Conservation (phyloP, 805 yeast genomes). For the Sugiyamaella lignohabitans region DNA sequence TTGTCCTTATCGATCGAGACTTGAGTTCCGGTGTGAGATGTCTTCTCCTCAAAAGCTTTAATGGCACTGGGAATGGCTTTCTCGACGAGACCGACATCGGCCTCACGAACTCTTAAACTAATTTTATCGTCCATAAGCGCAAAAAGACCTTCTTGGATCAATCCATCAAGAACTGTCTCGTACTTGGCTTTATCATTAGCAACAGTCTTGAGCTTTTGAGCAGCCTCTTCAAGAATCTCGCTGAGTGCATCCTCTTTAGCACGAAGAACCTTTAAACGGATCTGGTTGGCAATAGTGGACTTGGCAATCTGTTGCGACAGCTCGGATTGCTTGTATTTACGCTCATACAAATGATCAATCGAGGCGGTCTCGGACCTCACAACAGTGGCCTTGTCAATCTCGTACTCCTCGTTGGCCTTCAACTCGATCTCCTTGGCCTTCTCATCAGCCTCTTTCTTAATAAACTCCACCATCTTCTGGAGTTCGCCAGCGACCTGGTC, state of each 20-base stretch:
- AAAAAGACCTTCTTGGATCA: slow-evolving; percentile 64
- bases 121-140: slow-evolving; percentile 69
- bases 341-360: slow-evolving; percentile 73
- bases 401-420: slow-evolving; percentile 98
- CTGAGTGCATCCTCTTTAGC: slow-evolving; percentile 79
- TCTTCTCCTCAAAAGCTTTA: slow-evolving; percentile 53
- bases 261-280: slow-evolving; percentile 81
- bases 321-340: slow-evolving; percentile 81
- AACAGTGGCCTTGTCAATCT: slow-evolving; percentile 91
- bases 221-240: slow-evolving; percentile 66
- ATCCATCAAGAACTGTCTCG: slow-evolving; percentile 61
- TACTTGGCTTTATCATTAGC: slow-evolving; percentile 53
- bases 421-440: slow-evolving; percentile 93
- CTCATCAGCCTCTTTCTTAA: slow-evolving; percentile 98
- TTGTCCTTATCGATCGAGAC: slow-evolving; percentile 50
- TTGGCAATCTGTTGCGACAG: slow-evolving; percentile 92
- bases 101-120: slow-evolving; percentile 57
- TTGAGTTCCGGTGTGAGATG: slow-evolving; percentile 47
- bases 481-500: slow-evolving; percentile 90
- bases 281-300: slow-evolving; percentile 92
- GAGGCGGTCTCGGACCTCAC: slow-evolving; percentile 89
- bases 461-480: slow-evolving; percentile 96
- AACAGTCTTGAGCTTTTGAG: slow-evolving; percentile 48
- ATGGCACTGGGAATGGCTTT: slow-evolving; percentile 57
- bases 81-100: slow-evolving; percentile 54